Percentiles rank a stretch among this genome's conserved stretches.
phyloP scores from a whole-genome alignment of 805 yeast species.

The Kurtzmaniella cleridarum region DNA sequence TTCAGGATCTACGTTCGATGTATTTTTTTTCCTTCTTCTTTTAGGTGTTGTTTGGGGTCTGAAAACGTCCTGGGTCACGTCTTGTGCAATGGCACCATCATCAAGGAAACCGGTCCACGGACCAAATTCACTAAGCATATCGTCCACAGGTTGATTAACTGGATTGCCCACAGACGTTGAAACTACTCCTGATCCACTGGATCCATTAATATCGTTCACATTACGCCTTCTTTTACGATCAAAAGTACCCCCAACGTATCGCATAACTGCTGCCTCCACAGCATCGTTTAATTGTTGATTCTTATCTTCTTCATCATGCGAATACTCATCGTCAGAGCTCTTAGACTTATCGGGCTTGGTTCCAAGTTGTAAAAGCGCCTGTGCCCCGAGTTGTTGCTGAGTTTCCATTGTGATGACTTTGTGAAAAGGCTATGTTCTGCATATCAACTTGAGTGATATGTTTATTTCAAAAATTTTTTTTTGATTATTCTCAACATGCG shows the following conservation, averaged over 20 bases:
- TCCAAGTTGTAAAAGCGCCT: constrained; percentile 39
- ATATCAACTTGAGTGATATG: no score
- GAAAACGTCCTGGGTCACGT: background rate
- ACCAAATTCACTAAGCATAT: constrained; percentile 46
- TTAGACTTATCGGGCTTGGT: constrained; percentile 19
- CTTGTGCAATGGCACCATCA: constrained; percentile 24
- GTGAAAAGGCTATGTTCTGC: no score
- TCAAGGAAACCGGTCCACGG: constrained; percentile 51
- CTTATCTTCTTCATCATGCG: constrained; percentile 20
- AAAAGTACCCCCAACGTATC: constrained; percentile 62
- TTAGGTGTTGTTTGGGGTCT: background rate
- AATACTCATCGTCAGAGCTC: constrained; percentile 8
- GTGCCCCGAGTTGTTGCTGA: constrained; percentile 41
- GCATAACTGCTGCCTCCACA: constrained; percentile 77
- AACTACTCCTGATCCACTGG: constrained; percentile 4
- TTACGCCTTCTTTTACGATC: constrained; percentile 20
- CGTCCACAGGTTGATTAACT: constrained; percentile 21
- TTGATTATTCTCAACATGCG: no score
- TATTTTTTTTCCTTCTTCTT: background rate
- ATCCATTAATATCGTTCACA: constrained; percentile 5
- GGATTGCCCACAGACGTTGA: constrained; percentile 6
- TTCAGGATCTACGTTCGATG: constrained; percentile 31
- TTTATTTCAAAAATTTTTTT: no score
- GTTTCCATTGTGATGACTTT: constrained; percentile 18
- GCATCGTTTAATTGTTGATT: constrained; percentile 42